Percentiles rank a stretch among this genome's conserved stretches.
phyloP scores from a whole-genome alignment of 2,329 filamentous ascomycete species.

The Scedosporium boydii region DNA sequence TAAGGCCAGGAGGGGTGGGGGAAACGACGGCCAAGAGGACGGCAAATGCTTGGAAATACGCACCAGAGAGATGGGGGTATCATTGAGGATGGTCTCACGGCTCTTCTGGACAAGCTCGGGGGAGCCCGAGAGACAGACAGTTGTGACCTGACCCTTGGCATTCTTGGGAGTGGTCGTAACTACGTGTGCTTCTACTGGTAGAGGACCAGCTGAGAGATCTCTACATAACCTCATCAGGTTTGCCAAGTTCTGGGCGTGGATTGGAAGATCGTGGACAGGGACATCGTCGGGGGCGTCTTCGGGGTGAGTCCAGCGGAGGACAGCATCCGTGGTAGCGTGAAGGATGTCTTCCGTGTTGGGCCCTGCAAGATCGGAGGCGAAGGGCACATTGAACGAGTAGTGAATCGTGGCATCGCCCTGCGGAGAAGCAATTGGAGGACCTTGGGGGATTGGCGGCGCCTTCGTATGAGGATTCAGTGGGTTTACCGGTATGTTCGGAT shows the following conservation, averaged over 20 bases:
- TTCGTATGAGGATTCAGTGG: constrained; percentile 49
- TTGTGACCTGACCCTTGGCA: constrained; percentile 63
- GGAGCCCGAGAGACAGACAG: constrained; percentile 83
- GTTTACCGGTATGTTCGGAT: constrained; percentile 46
- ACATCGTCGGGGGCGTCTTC: constrained; percentile 77
- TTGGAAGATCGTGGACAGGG: constrained; percentile 80
- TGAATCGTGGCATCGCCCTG: constrained; percentile 72
- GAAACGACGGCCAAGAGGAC: constrained; percentile 16
- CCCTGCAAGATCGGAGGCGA: constrained; percentile 82
- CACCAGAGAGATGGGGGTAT: constrained; percentile 89
- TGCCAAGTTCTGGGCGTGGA: constrained; percentile 79
- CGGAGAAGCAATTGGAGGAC: constrained; percentile 53
- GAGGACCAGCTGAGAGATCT: constrained; percentile 61
- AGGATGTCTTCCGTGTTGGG: constrained; percentile 92
- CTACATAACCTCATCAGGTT: constrained; percentile 71
- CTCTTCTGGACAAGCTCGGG: constrained; percentile 83
- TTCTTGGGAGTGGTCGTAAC: constrained; percentile 72
- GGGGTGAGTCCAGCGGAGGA: constrained; percentile 88
- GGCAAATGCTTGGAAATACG: constrained; percentile 19
- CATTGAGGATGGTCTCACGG: constrained; percentile 79
- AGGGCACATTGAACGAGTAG: constrained; percentile 95
- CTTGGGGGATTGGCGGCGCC: constrained; percentile 38
- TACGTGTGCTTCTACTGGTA: constrained; percentile 76
- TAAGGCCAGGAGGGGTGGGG: background rate
- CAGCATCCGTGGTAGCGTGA: constrained; percentile 79